Base-by-base conservation (phyloP, 2,329 filamentous ascomycete species). In the Xylariomycetidae sp. region DNA sequence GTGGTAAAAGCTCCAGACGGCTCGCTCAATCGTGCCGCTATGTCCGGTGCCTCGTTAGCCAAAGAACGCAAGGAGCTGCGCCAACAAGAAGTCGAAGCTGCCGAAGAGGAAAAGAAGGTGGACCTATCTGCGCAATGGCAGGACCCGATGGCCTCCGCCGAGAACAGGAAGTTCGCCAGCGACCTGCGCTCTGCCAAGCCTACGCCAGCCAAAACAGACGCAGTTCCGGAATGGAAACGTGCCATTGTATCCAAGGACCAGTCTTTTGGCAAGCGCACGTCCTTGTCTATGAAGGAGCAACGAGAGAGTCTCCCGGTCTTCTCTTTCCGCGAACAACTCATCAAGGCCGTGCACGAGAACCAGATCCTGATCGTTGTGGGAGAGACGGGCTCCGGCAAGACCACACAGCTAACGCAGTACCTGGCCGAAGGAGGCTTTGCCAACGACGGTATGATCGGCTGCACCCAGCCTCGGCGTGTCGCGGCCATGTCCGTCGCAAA, bases 401-500 rank as follows among this genome's bases (percentile, higher is more conserved):
- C 92, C 0, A 98, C 92, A 0, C 92, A 98, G 56, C 60, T 98
- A 35, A 95, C 92, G 0, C 92, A 98, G 46, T 98, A 93, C 48
- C 72, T 98, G 13, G 90, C 89, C 1, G 92, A 98, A 60, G 89
- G 77, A 29, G 92, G 92, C 0, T 95, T 93, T 52, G 83, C 82
- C 2, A 85, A 93, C 46, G 67, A 83, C 37, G 87, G 89, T 19
- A 83, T 95, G 38, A 92, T 98, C 29, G 92, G 92, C 1, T 98
- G 92, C 56, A 98, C 93, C 0, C 92, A 98, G 49, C 92, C 92
- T 31, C 86, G 92, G 57, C 87, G 92, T 72, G 92, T 96, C 9
- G 92, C 92, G 17, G 92, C 92, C 42, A 95, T 96, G 81, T 95
- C 88, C 2, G 92, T 98, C 3, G 90, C 92, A 7, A 93, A 95